Evolutionary conservation across 1,139 yeast genomes (phyloP), one percentile per base, ranked within the genome.

Genomic region (Pneumocystis murina): DNA sequence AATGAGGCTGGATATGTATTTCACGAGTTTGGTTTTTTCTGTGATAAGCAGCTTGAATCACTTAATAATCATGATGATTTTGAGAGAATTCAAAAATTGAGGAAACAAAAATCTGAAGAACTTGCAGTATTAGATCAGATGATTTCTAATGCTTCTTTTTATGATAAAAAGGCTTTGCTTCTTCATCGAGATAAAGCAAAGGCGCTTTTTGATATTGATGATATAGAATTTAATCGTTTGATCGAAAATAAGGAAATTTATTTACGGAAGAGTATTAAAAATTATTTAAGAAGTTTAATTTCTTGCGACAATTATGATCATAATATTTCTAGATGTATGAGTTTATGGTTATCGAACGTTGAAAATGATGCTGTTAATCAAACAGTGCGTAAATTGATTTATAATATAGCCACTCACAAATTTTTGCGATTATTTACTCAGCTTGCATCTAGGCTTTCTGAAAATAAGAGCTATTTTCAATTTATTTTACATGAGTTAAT

Each of bases 351-450:
- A 59, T 87, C 86, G 66, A 80, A 81, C 68, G 78, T 83, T 2
- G 72, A 72, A 5, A 77, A 78, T 61, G 79, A 75, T 0, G 73
- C 80, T 3, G 70, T 75, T 16, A 75, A 74, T 59, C 63, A 61
- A 6, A 68, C 67, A 3, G 69, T 74, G 5, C 65, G 65, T 24
- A 62, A 65, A 28, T 66, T 69, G n/a, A 67, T 73, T 0, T 75
- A 78, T 20, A 72, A 80, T 2, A 75, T 88, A 39, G 86, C 95
- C 0, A 77, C 81, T 28, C 76, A 78, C 69, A 84, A 84, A 69
- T 80, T 89, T 64, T 78, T 88, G 3, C 82, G 89, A 0, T 90
- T 97, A 96, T 78, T 85, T 60, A 84, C 87, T 65, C 98, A 92
- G 71, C 77, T 92, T 60, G 79, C 88, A 4, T 88, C 97, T 0